Base-by-base conservation (phyloP, 257 asterid genomes). In the Hygrophila difformis region DNA sequence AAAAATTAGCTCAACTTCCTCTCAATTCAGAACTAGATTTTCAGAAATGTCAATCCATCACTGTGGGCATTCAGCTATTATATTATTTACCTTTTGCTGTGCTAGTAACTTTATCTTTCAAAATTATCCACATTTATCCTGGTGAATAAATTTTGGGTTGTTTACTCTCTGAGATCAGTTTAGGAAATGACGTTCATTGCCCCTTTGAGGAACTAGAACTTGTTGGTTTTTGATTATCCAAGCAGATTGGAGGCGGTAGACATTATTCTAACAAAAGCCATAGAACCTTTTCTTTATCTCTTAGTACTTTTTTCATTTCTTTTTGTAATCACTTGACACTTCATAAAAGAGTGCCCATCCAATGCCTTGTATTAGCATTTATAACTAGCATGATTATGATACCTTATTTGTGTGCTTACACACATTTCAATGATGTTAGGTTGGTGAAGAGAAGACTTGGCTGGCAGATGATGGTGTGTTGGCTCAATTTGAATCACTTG, bases 401-500 rank as follows among this genome's bases (percentile, higher is more conserved):
- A n/a, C 20, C 24, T 20, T 31, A 39, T 41, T 66, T 24, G 29
- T 49, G 54, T 58, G 57, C 47, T 40, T 45, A 52, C 65, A 18
- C 45, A 51, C 49, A 13, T 61, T 53, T 44, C 55, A 22, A 46
- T 53, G 53, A 47, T 58, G 47, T 57, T 48, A 86, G 96, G 77
- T 61, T 67, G 73, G 56, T 60, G 95, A 81, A 71, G 59, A 49
- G 53, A 70, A 60, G 74, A 72, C 94, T 13, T 91, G 99, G 99
- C 69, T 91, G 78, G 86, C 93, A 52, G 94, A 86, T 66, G 95
- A 74, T 62, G 72, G 55, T 36, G 66, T 70, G 56, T 49, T 86
- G 84, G 76, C 71, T 44, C 78, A 86, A 63, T 91, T 91, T 52
- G 84, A 78, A 45, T 80, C 93, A 10, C 77, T 91, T 56, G 76